phyloP scores from a whole-genome alignment of 2,329 filamentous ascomycete species.

The Drechslerella dactyloides region DNA sequence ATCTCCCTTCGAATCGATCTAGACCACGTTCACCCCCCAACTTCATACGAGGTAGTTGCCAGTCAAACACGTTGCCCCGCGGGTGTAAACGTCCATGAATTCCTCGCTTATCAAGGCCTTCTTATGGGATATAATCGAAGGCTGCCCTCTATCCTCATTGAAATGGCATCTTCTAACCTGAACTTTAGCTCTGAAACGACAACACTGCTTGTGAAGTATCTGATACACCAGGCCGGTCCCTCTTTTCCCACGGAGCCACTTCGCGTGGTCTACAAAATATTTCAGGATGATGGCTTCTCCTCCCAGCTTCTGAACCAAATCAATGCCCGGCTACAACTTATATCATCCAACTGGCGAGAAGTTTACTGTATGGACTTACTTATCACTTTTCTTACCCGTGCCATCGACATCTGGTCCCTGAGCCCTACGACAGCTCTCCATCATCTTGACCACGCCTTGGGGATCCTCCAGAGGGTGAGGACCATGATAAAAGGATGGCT shows the following conservation, averaged over 20 bases:
- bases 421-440: slow-evolving; percentile 36
- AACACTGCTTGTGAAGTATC: slow-evolving; percentile 62
- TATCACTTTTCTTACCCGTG: slow-evolving; percentile 63
- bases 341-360: slow-evolving; percentile 68
- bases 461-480: slow-evolving; percentile 60
- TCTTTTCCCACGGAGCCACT: slow-evolving; percentile 55
- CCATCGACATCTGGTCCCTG: slow-evolving; percentile 53
- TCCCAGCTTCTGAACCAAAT: slow-evolving; percentile 62
- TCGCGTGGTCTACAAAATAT: slow-evolving; percentile 62
- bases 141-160: slow-evolving; percentile 62
- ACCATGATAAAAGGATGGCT: slow-evolving; percentile 63
- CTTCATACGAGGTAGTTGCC: slow-evolving; percentile 65
- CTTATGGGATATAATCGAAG: slow-evolving; percentile 61
- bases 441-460: slow-evolving; percentile 8
- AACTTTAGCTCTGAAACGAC: slow-evolving; percentile 67
- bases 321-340: slow-evolving; percentile 59
- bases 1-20: slow-evolving; percentile 53
- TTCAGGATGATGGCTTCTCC: slow-evolving; percentile 64
- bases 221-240: slow-evolving; percentile 67
- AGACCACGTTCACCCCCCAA: slow-evolving; percentile 56
- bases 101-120: slow-evolving; percentile 62
- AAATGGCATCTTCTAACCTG: slow-evolving; percentile 64
- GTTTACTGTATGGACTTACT: slow-evolving; percentile 66
- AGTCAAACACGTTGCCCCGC: slow-evolving; percentile 62
- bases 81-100: slow-evolving; percentile 63